phyloP scores from a whole-genome alignment of 1,139 yeast species.

The Geotrichum candidum region DNA sequence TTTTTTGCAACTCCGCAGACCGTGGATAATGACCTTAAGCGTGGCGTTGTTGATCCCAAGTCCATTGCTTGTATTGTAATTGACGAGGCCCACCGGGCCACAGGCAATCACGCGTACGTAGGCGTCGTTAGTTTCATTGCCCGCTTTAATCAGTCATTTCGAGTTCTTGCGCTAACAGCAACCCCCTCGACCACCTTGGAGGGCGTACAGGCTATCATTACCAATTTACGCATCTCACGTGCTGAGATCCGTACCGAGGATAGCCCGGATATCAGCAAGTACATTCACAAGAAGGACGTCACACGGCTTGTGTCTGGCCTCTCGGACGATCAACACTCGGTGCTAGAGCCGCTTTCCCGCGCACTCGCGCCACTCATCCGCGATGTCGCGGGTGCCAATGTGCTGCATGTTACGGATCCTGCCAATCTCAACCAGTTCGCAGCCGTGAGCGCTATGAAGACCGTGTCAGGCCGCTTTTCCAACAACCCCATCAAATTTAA shows the following conservation, averaged over 20 bases:
- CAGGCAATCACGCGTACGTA: slow-evolving; percentile 83
- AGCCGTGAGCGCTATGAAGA: slow-evolving; percentile 64
- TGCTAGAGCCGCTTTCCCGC: slow-evolving; percentile 47
- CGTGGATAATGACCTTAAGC: slow-evolving; percentile 77
- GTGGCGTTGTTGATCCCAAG: slow-evolving; percentile 72
- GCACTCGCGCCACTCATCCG: slow-evolving; percentile 63
- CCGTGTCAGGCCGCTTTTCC: slow-evolving; percentile 27
- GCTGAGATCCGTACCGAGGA: slow-evolving; percentile 85
- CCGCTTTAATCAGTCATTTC: slow-evolving; percentile 57
- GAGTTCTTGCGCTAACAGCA: slow-evolving; percentile 86
- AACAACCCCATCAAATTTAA: slow-evolving; percentile 26
- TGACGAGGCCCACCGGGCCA: slow-evolving; percentile 95
- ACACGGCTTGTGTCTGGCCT: slow-evolving; percentile 52
- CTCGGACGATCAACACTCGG: slow-evolving; percentile 48
- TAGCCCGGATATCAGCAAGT: slow-evolving; percentile 70
- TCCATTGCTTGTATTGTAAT: slow-evolving; percentile 69
- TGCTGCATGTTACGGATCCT: slow-evolving; percentile 62
- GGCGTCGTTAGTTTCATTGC: slow-evolving; percentile 65
- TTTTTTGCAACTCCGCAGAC: slow-evolving; percentile 97
- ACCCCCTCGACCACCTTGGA: slow-evolving; percentile 89
- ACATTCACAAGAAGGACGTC: slow-evolving; percentile 66
- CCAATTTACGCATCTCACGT: slow-evolving; percentile 63
- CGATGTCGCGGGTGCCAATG: slow-evolving; percentile 52
- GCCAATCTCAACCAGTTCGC: slow-evolving; percentile 61
- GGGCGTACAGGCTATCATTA: slow-evolving; percentile 79